phyloP scores from a whole-genome alignment of 139 green algal genomes.

The Chlorella sp. region DNA sequence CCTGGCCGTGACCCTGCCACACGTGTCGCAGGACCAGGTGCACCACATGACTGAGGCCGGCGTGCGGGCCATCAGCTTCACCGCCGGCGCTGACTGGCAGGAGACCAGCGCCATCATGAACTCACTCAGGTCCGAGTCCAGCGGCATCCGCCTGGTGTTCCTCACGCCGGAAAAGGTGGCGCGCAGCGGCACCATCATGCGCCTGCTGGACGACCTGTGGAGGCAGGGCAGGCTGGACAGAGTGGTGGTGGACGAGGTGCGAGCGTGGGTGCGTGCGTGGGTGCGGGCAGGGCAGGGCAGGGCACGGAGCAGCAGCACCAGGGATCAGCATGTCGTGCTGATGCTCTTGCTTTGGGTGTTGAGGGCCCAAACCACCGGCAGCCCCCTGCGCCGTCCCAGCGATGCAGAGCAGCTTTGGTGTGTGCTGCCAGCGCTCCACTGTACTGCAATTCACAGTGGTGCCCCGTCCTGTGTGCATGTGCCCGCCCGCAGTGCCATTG shows the following conservation, averaged over 20 bases:
- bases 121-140: neutral
- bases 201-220: conserved; percentile 57
- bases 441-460: no score
- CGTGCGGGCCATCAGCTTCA: conserved; percentile 31
- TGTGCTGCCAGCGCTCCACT: no score
- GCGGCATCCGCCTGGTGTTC: conserved; percentile 47
- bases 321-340: no score
- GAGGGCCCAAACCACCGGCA: no score
- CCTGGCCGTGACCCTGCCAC: no score
- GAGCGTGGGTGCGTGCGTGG: neutral
- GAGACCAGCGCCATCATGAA: conserved; percentile 6
- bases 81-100: conserved; percentile 12
- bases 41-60: conserved; percentile 52
- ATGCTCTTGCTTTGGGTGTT: no score
- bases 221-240: conserved; percentile 42
- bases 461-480: no score
- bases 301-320: conserved; percentile 22
- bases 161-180: conserved; percentile 86
- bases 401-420: no score
- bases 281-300: no score
- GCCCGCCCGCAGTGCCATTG: no score
- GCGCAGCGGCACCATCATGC: conserved; percentile 54
- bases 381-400: no score
- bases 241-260: conserved; percentile 56
- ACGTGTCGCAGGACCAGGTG: conserved; percentile 49